Evolutionary conservation across 768 basidiomycete genomes (phyloP), one percentile per base, ranked within the genome.

Genomic region (Pleurotus citrinopileatus): DNA sequence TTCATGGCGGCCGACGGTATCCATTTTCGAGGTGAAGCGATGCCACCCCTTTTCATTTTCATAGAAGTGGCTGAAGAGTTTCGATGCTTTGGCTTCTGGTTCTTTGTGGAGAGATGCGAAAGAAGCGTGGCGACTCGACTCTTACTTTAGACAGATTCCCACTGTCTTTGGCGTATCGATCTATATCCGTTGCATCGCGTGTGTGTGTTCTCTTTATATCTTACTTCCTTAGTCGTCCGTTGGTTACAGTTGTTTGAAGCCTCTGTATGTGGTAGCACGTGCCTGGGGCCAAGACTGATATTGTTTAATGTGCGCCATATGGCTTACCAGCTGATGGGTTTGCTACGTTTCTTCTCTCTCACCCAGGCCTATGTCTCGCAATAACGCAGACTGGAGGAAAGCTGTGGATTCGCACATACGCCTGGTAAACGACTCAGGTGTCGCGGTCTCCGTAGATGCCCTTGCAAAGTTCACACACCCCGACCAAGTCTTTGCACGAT

Each of bases 401-500:
- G 54, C 65, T 22, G 69, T 75, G 27, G 54, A 58, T 1, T 25
- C 58, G 20, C 73, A 71, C 60, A 59, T 71, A 28, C 20, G 45
- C 4, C 57, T 70, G 48, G 68, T 72, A 4, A 23, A 45, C 2
- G 19, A 40, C 9, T 42, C 56, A 19, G 29, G 45, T 22, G 56
- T 8, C 17, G 48, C 40, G 52, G 60, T 37, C 60, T 62, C 2
- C 59, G 70, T n/a, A 57, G 66, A 8, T 54, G 61, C 17, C 63
- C n/a, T 65, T 36, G 53, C 57, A 1, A n/a, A n/a, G n/a, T 59
- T 63, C 13, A 60, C 72, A 20, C 29, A 48, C 19, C 53, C 59
- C 28, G 55, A 56, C 51, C 64, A 72, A 42, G 59, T 59, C 29
- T 71, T 79, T 38, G 69, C 77, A 1, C 64, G 61, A 3, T 60